Base-by-base conservation (phyloP, 2,329 filamentous ascomycete genomes). In the Lachnellula cervina region DNA sequence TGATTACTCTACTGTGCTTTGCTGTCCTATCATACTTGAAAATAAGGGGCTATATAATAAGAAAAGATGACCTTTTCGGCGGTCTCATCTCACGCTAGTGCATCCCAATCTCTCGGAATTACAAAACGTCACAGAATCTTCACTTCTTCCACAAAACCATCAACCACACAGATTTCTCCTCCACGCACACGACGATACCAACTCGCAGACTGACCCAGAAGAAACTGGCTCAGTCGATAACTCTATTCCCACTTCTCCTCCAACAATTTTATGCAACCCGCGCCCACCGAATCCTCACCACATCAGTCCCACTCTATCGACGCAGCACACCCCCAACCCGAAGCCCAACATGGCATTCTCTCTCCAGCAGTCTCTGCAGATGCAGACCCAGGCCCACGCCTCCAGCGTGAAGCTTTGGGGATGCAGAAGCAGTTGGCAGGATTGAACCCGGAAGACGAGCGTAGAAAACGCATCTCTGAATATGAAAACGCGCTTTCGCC, bases 241-340 rank as follows among this genome's bases (percentile, higher is more conserved):
- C 55, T 43, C 42, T 44, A 58, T 45, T 34, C 52, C 56, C 42
- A 57, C 40, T 47, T 59, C 48, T 54, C 52, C 32, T 62, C 68
- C 71, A 70, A 70, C 70, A 77, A 72, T 82, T 86, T 80, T 83
- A 86, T 86, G 83, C 83, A 84, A 76, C 76, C 74, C 79, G 80
- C 78, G 77, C 75, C 74, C 62, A 67, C 68, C 66, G 74, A 77
- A 70, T 73, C 68, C 77, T 72, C 74, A 71, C 69, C 74, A 73
- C 68, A 68, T 63, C 68, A 66, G 67, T 70, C 67, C 62, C 73
- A 72, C 59, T 66, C 71, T 63, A 72, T 64, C 70, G 68, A 66
- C 64, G 60, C 72, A 59, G 62, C 68, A 55, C 64, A 66, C 56
- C 56, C 70, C 40, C 59, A 70, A 49, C 54, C 62, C 62, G 57